Evolutionary conservation across 75 land plant genomes (phyloP).

Genomic region (Cupressus sempervirens): DNA sequence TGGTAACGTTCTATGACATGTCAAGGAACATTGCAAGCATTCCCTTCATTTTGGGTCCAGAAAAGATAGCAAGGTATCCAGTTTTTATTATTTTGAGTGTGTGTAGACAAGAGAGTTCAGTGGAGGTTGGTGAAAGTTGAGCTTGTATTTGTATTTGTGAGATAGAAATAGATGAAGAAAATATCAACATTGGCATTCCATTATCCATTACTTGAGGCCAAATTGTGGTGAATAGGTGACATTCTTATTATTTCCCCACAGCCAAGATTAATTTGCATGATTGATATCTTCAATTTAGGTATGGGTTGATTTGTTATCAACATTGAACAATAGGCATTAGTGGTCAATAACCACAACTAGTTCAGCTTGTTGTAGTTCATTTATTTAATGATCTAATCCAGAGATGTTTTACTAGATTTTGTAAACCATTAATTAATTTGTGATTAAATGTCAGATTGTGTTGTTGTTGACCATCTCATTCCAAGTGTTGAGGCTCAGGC

Average conservation of each 20-base stretch:
- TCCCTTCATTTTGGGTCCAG: neutral
- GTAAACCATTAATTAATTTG: neutral
- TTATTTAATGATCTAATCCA: neutral
- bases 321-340: neutral
- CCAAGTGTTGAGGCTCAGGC: too few relatives aligned
- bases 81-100: neutral
- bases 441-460: neutral
- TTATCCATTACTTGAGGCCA: neutral
- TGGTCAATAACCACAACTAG: neutral
- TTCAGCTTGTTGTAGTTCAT: neutral
- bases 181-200: neutral
- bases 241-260: neutral
- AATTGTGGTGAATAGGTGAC: neutral
- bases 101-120: neutral
- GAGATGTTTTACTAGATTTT: neutral
- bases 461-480: neutral
- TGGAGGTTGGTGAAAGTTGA: neutral
- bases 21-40: neutral
- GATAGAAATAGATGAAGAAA: neutral
- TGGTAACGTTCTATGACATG: neutral
- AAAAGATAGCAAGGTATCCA: neutral
- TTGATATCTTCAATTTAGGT: neutral
- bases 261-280: neutral
- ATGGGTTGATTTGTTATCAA: neutral
- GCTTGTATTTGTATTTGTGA: neutral